Conservation (phyloP, 2,329 filamentous ascomycete genomes). For the Xylaria sp. region DNA sequence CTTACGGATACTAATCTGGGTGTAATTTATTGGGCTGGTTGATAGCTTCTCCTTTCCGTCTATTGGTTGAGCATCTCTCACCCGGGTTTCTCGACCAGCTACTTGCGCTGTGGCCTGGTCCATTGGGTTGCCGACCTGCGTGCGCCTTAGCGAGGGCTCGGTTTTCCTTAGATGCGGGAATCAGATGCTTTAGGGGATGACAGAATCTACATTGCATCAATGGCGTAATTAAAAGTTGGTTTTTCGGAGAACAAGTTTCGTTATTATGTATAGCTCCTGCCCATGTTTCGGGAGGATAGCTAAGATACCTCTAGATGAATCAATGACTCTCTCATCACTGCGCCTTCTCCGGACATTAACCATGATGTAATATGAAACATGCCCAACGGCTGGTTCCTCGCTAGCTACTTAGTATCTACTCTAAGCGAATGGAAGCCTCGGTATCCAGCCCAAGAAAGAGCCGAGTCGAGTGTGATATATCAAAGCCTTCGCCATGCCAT, state of each 20-base stretch:
- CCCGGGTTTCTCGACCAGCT: slow-evolving; percentile 12
- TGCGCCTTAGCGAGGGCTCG: slow-evolving; percentile 50
- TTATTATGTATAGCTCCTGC: slow-evolving; percentile 4
- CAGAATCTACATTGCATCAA: slow-evolving; percentile 58
- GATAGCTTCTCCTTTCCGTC: slow-evolving; percentile 24
- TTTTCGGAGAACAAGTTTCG: slow-evolving; percentile 14
- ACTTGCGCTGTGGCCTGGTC: slow-evolving; percentile 39
- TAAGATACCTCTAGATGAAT: slow-evolving; percentile 28
- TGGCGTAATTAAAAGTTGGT: slow-evolving; percentile 51
- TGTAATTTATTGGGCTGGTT: slow-evolving; percentile 37
- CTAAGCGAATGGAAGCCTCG: no score
- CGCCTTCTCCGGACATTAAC: not conserved
- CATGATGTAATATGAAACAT: not conserved
- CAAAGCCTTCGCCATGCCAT: no score
- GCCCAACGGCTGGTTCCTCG: not conserved
- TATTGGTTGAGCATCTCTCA: slow-evolving; percentile 5
- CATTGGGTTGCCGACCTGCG: slow-evolving; percentile 56
- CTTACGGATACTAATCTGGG: slow-evolving; percentile 36
- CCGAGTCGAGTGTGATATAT: not conserved
- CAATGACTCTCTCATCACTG: not conserved
- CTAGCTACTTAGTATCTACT: not conserved
- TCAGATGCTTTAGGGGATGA: slow-evolving; percentile 54
- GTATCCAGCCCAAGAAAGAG: slow-evolving; percentile 1
- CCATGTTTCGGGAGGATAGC: slow-evolving; percentile 7
- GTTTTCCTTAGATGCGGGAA: slow-evolving; percentile 42